Base-by-base conservation (phyloP, 768 basidiomycete species). In the Tulasnella calospora region DNA sequence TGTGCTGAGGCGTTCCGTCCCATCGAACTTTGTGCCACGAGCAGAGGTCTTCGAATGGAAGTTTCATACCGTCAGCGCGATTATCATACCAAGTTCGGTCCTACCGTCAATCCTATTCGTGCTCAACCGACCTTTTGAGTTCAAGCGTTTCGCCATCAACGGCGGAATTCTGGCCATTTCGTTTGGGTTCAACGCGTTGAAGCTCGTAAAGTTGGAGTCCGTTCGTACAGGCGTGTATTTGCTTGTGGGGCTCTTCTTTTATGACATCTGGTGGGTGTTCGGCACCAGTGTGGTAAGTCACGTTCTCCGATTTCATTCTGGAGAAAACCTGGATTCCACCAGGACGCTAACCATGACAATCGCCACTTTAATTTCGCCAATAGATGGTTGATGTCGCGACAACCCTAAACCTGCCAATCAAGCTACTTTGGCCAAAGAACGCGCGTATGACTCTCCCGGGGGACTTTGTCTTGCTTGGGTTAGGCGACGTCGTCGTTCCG, bases 201-300 rank as follows among this genome's bases (percentile, higher is more conserved):
- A 90, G 47, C 83, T 96, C 79, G 86, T 98, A 81, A 92, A 91
- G 83, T 84, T 98, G 41, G 97, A 99, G 84, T 93, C 93, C 12
- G 97, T 98, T 87, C 85, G 88, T 82, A 98, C 97, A 21, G 97
- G 95, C 9, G 88, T 88, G 55, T 89, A 95, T 79, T 88, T 98
- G 3, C 87, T 99, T 7, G 88, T 88, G 3, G 95, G 94, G 6
- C 86, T 99, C 33, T 95, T 98, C 85, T 70, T 98, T 57, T 99
- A 99, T 83, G 97, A 99, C 83, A 89, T 98, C 55, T 97, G 92
- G 89, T 98, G 94, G 94, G 95, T 96, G 2, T 96, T 96, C 83
- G 93, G 93, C 27, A 93, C 92, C 0, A 89, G 91, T 82, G 93
- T 95, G 84, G 93, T 93, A 83, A 77, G 72, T 51, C 30, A 51